Conservation (phyloP, 2,329 filamentous ascomycete species). For the Epichloe typhina region DNA sequence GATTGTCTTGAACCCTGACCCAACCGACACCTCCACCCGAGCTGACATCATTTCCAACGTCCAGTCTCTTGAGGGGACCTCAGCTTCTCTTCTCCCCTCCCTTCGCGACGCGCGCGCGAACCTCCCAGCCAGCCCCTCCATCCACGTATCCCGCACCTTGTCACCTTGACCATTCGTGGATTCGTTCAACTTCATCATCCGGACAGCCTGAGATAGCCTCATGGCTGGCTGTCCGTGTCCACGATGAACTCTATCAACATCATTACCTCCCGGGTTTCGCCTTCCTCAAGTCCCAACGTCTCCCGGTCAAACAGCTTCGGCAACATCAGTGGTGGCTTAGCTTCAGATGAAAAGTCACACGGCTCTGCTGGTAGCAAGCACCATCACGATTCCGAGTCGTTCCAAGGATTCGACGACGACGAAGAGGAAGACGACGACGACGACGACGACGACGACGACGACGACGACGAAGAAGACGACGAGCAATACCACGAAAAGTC, state of each 20-base stretch:
- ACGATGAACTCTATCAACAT: constrained; percentile 97
- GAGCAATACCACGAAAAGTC: constrained; percentile 25
- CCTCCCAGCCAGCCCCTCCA: neutral
- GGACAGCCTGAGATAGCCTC: constrained; percentile 14
- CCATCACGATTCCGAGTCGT: constrained; percentile 23
- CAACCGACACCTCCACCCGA: neutral
- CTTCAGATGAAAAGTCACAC: constrained; percentile 25
- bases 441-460: constrained; percentile 23
- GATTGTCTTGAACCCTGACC: neutral
- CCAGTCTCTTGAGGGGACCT: neutral
- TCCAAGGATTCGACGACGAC: constrained; percentile 21
- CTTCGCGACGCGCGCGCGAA: constrained; percentile 1
- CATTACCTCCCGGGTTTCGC: constrained; percentile 70
- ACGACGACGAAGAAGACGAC: no score
- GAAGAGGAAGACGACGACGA: constrained; percentile 25
- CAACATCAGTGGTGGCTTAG: constrained; percentile 34
- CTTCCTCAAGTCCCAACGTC: constrained; percentile 40
- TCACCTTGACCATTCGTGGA: neutral
- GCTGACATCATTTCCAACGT: constrained; percentile 3
- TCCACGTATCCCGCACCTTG: neutral
- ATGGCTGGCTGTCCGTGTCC: constrained; percentile 42
- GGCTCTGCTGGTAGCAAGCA: constrained; percentile 23
- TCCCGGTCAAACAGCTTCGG: constrained; percentile 49
- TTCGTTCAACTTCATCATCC: neutral
- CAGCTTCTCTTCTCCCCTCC: neutral